Conservation (phyloP, 1,284 basidiomycete genomes). For the Ceraceosorus guamensis region DNA sequence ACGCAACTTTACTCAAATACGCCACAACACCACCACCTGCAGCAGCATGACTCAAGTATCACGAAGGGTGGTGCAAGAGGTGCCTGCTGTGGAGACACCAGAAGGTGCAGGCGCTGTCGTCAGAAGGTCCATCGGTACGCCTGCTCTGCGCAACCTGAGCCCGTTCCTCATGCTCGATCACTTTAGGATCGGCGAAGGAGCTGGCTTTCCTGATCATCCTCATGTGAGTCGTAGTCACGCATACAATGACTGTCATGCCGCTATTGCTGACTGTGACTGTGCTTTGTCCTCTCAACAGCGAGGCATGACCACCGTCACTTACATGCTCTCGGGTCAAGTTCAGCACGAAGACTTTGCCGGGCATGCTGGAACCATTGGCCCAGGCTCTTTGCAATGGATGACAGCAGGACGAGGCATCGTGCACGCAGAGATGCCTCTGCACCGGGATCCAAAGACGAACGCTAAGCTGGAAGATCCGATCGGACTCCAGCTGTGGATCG, state of each 20-base stretch:
- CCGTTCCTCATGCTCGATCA: conserved; percentile 70
- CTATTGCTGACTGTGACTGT: not conserved
- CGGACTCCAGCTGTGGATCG: conserved; percentile 89
- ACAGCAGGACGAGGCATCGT: conserved; percentile 26
- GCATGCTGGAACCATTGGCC: conserved; percentile 61
- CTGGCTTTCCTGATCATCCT: conserved; percentile 65
- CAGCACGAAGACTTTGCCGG: conserved; percentile 88
- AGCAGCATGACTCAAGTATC: conserved; percentile 51
- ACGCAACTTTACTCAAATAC: no score
- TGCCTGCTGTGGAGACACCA: conserved; percentile 68
- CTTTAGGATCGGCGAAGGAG: conserved; percentile 53
- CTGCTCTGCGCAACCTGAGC: conserved; percentile 67
- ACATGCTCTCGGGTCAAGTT: conserved; percentile 75
- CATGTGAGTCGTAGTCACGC: conserved; percentile 52
- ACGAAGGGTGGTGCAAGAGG: conserved; percentile 65
- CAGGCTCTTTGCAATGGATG: conserved; percentile 54
- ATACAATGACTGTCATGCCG: conserved; percentile 50
- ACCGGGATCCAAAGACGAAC: conserved; percentile 55
- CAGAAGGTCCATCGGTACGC: conserved; percentile 77
- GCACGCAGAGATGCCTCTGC: conserved; percentile 68
- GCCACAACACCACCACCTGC: no score
- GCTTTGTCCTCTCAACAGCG: conserved; percentile 1
- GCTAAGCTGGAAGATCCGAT: conserved; percentile 59
- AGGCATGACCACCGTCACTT: conserved; percentile 56
- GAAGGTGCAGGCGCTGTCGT: conserved; percentile 86